Percentiles rank a stretch among this genome's conserved stretches.
Conservation (phyloP, 768 basidiomycete species). For the Xerocomus spinulosus region DNA sequence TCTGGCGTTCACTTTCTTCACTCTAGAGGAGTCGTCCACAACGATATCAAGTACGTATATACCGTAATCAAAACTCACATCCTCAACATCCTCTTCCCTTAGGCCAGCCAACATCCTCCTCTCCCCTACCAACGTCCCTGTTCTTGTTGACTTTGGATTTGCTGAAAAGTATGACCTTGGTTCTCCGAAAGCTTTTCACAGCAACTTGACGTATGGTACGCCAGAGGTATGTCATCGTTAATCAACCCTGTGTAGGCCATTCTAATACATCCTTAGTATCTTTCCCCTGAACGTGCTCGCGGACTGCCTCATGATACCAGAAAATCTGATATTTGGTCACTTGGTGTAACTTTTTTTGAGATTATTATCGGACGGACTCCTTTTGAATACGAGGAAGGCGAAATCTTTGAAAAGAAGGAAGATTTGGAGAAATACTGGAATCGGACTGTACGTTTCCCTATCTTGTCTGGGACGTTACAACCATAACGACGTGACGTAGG, state of each 20-base stretch:
- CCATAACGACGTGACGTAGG: constrained; percentile 31
- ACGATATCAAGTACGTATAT: constrained; percentile 80
- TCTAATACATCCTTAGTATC: constrained; percentile 52
- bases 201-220: constrained; percentile 84
- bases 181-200: constrained; percentile 67
- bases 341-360: constrained; percentile 90
- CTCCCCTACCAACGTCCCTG: constrained; percentile 69
- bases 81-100: neutral
- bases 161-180: constrained; percentile 77
- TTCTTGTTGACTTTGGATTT: constrained; percentile 96
- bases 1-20: constrained; percentile 85
- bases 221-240: constrained; percentile 60
- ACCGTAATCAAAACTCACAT: neutral
- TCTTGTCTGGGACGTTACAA: neutral
- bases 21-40: constrained; percentile 79
- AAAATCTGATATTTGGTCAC: constrained; percentile 84
- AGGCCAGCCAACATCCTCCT: constrained; percentile 94
- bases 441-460: constrained; percentile 54
- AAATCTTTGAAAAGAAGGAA: constrained; percentile 72
- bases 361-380: constrained; percentile 90
- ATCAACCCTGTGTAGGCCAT: neutral
- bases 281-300: constrained; percentile 86
- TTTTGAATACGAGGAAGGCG: constrained; percentile 78
- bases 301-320: constrained; percentile 91
- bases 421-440: constrained; percentile 85